Base-by-base conservation (phyloP, 1,139 yeast genomes). In the Geotrichum bryndzae region DNA sequence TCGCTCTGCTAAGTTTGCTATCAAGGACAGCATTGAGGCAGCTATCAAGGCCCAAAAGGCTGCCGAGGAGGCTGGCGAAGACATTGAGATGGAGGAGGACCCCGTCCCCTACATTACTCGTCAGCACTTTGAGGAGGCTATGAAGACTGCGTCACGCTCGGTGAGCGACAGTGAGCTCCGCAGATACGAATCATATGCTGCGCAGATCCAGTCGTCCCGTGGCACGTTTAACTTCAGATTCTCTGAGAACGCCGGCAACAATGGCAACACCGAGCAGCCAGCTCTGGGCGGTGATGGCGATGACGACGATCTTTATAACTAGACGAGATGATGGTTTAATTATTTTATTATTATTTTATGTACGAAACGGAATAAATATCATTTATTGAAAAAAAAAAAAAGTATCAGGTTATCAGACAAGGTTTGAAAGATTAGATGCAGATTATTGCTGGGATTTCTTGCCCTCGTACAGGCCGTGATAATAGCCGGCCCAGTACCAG, bases 131-230 rank as follows among this genome's bases (percentile, higher is more conserved):
- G 97, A 95, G 77, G 99, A 94, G 80, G 99, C 99, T 58, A 95
- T 95, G 99, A 91, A 92, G 85, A 91, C 98, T 1, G 99, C 99
- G 61, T 88, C 91, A 78, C 89, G 98, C 72, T 91, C 97, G 61
- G 99, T 95, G 62, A 87, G 96, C 56, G 99, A 95, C 74, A 88
- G 97, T 55, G 99, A 95, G 78, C 84, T 95, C 73, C 94, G 99
- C 79, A 94, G 99, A 79, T 95, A 95, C 75, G 99, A 95, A 80
- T 96, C 98, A 18, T 95, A 92, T 73, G 97, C 99, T 62, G 97
- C 91, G 77, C 97, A 94, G 79, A 83, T 95, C 76, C 95, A 87
- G 77, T 90, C 96, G 59, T 89, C 97, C 1, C 89, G 99, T 78
- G 99, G 99, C 63, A 72, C 88, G 78, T 69, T 80, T 77, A 67